phyloP scores from a whole-genome alignment of 108 stramenopile genomes.

The Nitzschia palea region DNA sequence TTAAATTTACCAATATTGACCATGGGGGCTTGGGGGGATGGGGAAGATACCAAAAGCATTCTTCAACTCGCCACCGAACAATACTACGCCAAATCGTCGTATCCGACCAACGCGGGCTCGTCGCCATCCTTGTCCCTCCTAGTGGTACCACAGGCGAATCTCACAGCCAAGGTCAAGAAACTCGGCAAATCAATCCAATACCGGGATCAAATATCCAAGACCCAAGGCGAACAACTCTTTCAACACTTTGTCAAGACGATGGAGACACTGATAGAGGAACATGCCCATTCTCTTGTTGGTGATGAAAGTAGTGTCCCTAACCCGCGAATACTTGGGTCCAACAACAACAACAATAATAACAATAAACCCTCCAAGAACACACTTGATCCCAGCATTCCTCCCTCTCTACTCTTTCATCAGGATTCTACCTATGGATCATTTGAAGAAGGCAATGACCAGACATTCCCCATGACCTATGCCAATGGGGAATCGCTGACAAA shows the following conservation, averaged over 20 bases:
- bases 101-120: neutral
- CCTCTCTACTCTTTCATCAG: conserved; percentile 50
- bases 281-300: neutral
- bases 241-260: conserved; percentile 45
- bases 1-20: conserved; percentile 63
- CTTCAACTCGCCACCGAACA: conserved; percentile 9
- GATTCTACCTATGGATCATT: conserved; percentile 33
- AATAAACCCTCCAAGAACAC: neutral
- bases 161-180: conserved; percentile 59
- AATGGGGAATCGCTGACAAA: conserved; percentile 54
- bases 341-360: conserved; percentile 11
- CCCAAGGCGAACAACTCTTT: conserved; percentile 48
- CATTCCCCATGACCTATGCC: conserved; percentile 36
- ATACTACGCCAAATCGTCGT: conserved; percentile 6
- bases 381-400: conserved; percentile 43
- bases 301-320: neutral
- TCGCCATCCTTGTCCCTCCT: conserved; percentile 29
- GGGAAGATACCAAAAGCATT: conserved; percentile 20
- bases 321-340: neutral
- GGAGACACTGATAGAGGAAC: conserved; percentile 30
- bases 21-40: conserved; percentile 64
- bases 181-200: conserved; percentile 71
- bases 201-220: conserved; percentile 60
- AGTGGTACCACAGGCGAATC: conserved; percentile 68
- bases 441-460: conserved; percentile 18